A percentile compares a stretch with the other conserved stretches of the same genome.
Conservation (phyloP, 148 eudicot genomes). For the Camellia granthamiana region DNA sequence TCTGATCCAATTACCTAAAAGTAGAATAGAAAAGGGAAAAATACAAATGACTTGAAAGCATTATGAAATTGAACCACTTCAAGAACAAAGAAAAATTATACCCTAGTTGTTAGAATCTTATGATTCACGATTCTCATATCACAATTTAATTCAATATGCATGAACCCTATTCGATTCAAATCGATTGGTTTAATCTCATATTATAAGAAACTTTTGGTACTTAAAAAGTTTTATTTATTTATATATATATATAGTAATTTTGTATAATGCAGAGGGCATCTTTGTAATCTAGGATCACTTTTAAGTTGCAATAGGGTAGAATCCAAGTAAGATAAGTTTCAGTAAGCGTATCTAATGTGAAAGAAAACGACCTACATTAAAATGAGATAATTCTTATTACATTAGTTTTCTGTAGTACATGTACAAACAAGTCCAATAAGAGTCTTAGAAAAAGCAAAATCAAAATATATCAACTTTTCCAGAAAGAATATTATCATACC, state of each 20-base stretch:
- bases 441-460: neutral
- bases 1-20: conserved; percentile 77
- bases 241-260: too few species aligned
- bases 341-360: neutral
- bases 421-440: neutral
- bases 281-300: too few species aligned
- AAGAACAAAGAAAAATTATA: neutral
- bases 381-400: neutral
- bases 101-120: too few species aligned
- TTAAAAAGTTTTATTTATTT: too few species aligned
- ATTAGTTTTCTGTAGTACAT: neutral
- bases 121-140: too few species aligned
- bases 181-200: too few species aligned
- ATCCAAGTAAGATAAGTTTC: neutral
- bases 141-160: too few species aligned
- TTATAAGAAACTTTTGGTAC: too few species aligned
- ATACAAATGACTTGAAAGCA: neutral
- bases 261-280: too few species aligned
- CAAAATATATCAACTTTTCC: neutral
- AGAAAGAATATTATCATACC: conserved; percentile 47
- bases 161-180: too few species aligned
- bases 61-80: neutral
- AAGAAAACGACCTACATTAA: neutral
- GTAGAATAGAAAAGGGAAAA: neutral
- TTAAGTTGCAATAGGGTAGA: neutral